A percentile compares a stretch with the other conserved stretches of the same genome.
These are phyloP conservation scores for Oryza longistaminata DNA, from an alignment of 176 grass and related monocot genomes.

Conservation along the genomic window DNA sequence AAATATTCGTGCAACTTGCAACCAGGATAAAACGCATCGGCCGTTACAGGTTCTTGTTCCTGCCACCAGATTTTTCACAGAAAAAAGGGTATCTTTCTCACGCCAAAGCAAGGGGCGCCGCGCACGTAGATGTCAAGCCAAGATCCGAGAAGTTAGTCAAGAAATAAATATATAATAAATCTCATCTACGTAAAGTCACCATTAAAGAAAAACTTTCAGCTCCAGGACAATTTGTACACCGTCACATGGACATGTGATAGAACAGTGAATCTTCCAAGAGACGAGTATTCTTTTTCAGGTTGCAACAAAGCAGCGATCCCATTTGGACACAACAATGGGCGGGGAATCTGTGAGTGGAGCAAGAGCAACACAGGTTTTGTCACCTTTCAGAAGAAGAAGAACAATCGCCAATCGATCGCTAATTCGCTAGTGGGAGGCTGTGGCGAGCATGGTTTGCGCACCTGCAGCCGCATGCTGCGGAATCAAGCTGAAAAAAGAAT, in stretches of 20 bases:
- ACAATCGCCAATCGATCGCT: neutral
- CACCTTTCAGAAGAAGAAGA: neutral
- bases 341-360: constrained; percentile 13
- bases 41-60: neutral
- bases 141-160: constrained; percentile 7
- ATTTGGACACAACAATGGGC: neutral
- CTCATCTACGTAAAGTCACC: neutral
- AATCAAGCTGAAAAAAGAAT: neutral
- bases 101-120: neutral
- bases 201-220: neutral
- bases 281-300: constrained; percentile 18
- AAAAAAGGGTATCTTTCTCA: neutral
- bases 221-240: neutral
- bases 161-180: constrained; percentile 16
- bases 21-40: constrained; percentile 17
- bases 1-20: constrained; percentile 6
- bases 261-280: neutral
- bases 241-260: constrained; percentile 31
- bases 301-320: neutral
- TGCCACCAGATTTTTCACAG: neutral
- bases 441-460: neutral
- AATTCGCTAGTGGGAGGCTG: neutral
- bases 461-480: constrained; percentile 4
- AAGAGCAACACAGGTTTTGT: constrained; percentile 6
- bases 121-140: neutral